Evolutionary conservation across 345 rosid species (phyloP).

Genomic region (Eucalyptus microcorys): DNA sequence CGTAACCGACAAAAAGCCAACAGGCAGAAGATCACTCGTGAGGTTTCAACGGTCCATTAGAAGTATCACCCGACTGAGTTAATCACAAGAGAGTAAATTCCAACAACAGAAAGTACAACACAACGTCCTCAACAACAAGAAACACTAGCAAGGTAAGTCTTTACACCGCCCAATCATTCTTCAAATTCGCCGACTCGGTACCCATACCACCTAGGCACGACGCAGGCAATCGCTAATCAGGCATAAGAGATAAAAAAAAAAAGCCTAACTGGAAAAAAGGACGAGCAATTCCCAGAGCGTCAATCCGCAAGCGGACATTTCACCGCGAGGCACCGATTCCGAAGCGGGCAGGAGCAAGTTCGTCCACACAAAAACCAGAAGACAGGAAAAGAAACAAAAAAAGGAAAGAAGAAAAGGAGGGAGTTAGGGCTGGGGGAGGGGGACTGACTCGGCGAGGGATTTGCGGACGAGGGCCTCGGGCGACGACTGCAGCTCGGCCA

Average conservation of each 20-base stretch:
- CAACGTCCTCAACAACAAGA: background rate
- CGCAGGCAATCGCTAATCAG: background rate
- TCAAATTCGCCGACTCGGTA: background rate
- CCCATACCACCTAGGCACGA: background rate
- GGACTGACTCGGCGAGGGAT: slow-evolving; percentile 67
- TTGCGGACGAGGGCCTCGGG: slow-evolving; percentile 66
- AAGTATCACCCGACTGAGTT: background rate
- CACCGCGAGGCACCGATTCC: background rate
- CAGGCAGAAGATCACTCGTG: background rate
- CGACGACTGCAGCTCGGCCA: slow-evolving; percentile 70
- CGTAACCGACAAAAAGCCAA: background rate
- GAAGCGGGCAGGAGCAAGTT: background rate
- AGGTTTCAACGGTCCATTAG: background rate
- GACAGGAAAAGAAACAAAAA: no score
- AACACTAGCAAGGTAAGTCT: background rate
- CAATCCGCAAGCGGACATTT: background rate
- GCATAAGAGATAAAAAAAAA: background rate
- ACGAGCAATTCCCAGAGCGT: background rate
- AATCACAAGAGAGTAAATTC: background rate
- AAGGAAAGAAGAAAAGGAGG: background rate
- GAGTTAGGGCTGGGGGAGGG: background rate
- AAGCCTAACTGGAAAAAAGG: background rate
- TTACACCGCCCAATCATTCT: background rate
- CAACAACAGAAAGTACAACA: background rate
- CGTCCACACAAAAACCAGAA: background rate